Conservation (phyloP, 805 yeast genomes). For the Nakazawaea ambrosiae region DNA sequence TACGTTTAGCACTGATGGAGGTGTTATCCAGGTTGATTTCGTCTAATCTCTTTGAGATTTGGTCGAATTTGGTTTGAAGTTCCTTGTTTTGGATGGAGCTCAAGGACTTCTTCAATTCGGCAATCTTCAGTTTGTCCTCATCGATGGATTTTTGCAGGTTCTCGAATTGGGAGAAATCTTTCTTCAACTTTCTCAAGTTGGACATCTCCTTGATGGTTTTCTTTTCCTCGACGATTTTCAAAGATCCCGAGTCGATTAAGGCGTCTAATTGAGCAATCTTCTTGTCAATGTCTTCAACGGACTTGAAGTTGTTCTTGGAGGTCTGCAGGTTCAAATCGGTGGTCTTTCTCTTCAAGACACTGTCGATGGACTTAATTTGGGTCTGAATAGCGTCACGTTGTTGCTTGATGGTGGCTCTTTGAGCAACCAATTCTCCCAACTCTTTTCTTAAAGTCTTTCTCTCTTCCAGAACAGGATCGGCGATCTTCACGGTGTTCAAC, state of each 20-base stretch:
- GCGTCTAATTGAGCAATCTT: slow-evolving; percentile 63
- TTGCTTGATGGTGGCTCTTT: slow-evolving; percentile 26
- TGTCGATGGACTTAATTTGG: slow-evolving; percentile 67
- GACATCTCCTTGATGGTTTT: slow-evolving; percentile 79
- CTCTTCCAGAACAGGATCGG: slow-evolving; percentile 44
- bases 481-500: slow-evolving; percentile 44
- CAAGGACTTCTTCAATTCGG: slow-evolving; percentile 64
- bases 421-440: slow-evolving; percentile 36
- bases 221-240: slow-evolving; percentile 89
- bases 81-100: slow-evolving; percentile 53
- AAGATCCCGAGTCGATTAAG: slow-evolving; percentile 66
- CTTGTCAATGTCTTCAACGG: slow-evolving; percentile 60
- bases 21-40: slow-evolving; percentile 55
- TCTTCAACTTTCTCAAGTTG: slow-evolving; percentile 70
- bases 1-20: slow-evolving; percentile 58
- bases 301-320: slow-evolving; percentile 63
- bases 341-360: slow-evolving; percentile 64
- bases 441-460: slow-evolving; percentile 40
- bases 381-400: slow-evolving; percentile 35
- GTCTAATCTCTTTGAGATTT: slow-evolving; percentile 62
- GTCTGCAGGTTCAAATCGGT: slow-evolving; percentile 66
- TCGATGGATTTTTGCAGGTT: slow-evolving; percentile 75
- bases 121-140: slow-evolving; percentile 66
- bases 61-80: slow-evolving; percentile 60
- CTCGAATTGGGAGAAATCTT: slow-evolving; percentile 69